phyloP scores from a whole-genome alignment of 1,139 yeast genomes.

The Pneumocystis oryctolagi region DNA sequence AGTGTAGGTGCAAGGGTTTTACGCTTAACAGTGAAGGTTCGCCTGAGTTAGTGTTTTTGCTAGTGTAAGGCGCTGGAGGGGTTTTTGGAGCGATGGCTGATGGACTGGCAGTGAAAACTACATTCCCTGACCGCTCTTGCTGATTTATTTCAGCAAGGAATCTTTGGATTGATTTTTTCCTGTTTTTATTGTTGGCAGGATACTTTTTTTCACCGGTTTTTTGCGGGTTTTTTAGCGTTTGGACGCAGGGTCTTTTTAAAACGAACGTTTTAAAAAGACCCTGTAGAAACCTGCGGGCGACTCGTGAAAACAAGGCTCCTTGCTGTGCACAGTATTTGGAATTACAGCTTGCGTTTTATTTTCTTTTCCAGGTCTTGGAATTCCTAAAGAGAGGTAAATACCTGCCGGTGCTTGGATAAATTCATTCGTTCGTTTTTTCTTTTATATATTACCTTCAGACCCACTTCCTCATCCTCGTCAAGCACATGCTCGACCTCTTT shows the following conservation, averaged over 20 bases:
- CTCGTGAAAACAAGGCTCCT: neutral
- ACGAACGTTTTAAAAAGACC: too few relatives aligned
- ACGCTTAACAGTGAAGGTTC: neutral
- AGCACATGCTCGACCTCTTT: conserved; percentile 55
- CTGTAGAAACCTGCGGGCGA: neutral
- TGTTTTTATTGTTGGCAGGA: neutral
- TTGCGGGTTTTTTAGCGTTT: neutral
- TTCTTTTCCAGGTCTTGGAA: neutral
- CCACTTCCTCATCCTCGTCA: conserved; percentile 45
- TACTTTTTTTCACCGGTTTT: neutral
- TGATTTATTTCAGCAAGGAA: neutral
- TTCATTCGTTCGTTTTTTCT: conserved; percentile 36
- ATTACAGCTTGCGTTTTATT: neutral
- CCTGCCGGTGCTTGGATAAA: neutral
- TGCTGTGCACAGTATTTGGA: too few relatives aligned
- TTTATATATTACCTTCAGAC: conserved; percentile 51
- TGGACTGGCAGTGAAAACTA: neutral
- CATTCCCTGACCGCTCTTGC: neutral
- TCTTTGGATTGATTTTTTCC: neutral
- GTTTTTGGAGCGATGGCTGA: neutral
- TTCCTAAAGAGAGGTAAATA: neutral
- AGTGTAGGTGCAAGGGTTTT: neutral
- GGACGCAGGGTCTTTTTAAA: too few relatives aligned
- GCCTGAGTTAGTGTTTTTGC: neutral
- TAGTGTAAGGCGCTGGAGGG: neutral